Evolutionary conservation across 2,329 filamentous ascomycete genomes (phyloP).

Genomic region (Pyricularia grisea): DNA sequence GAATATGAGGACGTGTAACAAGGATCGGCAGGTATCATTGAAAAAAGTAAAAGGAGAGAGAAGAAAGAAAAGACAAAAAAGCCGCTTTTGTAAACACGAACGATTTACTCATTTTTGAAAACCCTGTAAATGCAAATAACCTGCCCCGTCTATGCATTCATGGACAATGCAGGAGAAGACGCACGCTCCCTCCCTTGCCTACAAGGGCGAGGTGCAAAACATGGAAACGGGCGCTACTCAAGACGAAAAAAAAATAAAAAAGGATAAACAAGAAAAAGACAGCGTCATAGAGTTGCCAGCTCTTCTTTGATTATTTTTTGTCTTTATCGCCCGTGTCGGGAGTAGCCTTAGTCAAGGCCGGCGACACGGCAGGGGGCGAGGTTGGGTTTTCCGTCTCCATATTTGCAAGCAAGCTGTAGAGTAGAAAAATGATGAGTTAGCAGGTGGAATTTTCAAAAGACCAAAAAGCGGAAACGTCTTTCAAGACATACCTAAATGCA

Average conservation of each 20-base stretch:
- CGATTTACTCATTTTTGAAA: constrained; percentile 20
- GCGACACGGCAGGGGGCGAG: constrained; percentile 62
- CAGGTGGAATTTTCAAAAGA: neutral
- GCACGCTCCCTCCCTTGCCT: neutral
- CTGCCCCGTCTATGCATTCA: constrained; percentile 39
- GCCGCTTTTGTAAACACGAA: neutral
- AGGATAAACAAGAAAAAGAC: constrained; percentile 18
- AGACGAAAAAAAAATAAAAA: neutral
- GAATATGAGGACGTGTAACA: neutral
- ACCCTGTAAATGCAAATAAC: constrained; percentile 38
- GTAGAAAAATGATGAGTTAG: neutral
- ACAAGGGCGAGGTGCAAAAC: neutral
- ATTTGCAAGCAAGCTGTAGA: constrained; percentile 45
- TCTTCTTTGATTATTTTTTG: neutral
- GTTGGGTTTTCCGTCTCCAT: constrained; percentile 54
- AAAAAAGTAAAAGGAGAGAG: neutral
- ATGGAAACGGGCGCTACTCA: constrained; percentile 14
- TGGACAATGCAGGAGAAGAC: constrained; percentile 7
- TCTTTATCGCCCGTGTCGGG: constrained; percentile 32
- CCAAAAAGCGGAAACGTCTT: neutral
- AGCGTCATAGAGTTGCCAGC: neutral
- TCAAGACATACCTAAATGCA: constrained; percentile 73
- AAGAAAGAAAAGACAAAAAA: constrained; percentile 6
- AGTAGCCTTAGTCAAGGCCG: constrained; percentile 53
- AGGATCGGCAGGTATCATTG: neutral